phyloP scores from a whole-genome alignment of 305 asterid species.

The Fraxinus xanthoxyloides region DNA sequence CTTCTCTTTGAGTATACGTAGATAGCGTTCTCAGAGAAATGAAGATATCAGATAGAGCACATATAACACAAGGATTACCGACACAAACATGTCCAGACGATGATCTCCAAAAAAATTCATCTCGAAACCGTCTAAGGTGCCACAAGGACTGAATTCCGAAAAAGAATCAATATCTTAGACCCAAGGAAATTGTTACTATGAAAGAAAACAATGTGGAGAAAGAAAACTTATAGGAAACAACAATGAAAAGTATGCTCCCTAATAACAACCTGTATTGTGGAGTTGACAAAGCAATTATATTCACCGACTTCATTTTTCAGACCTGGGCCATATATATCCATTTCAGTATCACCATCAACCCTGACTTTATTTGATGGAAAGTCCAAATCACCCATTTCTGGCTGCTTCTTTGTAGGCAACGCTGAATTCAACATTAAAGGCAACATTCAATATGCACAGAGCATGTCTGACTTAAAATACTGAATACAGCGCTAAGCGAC shows the following conservation, averaged over 20 bases:
- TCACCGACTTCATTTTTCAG: conserved; percentile 89
- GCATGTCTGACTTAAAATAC: conserved; percentile 38
- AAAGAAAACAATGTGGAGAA: conserved; percentile 14
- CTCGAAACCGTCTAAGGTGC: conserved; percentile 81
- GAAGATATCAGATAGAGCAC: conserved; percentile 83
- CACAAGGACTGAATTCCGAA: conserved; percentile 69
- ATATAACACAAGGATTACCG: conserved; percentile 92
- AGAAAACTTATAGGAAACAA: conserved; percentile 19
- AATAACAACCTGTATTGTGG: conserved; percentile 83
- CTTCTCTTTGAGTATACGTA: conserved; percentile 54
- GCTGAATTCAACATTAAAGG: conserved; percentile 35
- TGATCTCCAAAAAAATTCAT: conserved; percentile 72
- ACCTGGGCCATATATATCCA: conserved; percentile 79
- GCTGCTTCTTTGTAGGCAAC: conserved; percentile 30
- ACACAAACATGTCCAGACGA: conserved; percentile 72
- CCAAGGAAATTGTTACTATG: conserved; percentile 11
- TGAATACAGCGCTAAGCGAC: conserved; percentile 7
- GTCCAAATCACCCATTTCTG: conserved; percentile 34
- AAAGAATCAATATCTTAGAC: conserved; percentile 23
- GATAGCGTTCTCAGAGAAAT: conserved; percentile 64
- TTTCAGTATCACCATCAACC: conserved; percentile 38
- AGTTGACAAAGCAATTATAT: conserved; percentile 91
- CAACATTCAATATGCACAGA: conserved; percentile 43
- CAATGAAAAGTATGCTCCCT: conserved; percentile 13
- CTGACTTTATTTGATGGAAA: conserved; percentile 35